Evolutionary conservation across 495 filamentous ascomycete species (phyloP), one percentile per base, ranked within the genome.

Genomic region (Penicillium turbatum): DNA sequence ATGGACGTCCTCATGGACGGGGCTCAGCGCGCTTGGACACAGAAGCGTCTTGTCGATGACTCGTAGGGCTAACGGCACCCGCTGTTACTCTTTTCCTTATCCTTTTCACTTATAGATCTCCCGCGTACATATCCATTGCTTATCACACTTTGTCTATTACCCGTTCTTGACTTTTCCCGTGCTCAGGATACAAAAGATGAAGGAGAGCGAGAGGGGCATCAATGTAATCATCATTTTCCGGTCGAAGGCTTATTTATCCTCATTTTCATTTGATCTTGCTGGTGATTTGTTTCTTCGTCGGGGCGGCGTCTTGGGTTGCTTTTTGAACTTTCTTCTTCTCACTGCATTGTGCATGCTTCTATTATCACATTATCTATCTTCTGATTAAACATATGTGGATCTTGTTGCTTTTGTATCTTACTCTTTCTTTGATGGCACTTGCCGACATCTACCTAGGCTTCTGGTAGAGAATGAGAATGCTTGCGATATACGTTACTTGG

Each of bases 1-100:
- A 76, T 93, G 59, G 90, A 89, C 0, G 64, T 63, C 15, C 71
- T 99, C 45, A 57, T 81, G 39, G 82, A 83, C 51, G 84, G 85
- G 26, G 92, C 93, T 3, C 92, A 87, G 76, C 87, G 85, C 65
- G 84, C 86, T 26, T 84, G 72, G 72, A 70, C 80, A 8, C 72
- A 71, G 52, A 79, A 75, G 62, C 78, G 72, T 51, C 69, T 81
- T 34, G 78, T 81, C 29, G 78, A 82, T 68, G 77, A 73, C 51
- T 74, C 67, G 47, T 76, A 61, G 48, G 4, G 19, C 30, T 16
- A 38, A 7, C 17, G n/a, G 30, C 8, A 7, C 34, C 41, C 17
- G 5, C 2, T 39, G 29, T 37, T 42, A 17, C 15, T 11, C 44
- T 41, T 34, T 10, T 56, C 38, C 30, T 47, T 31, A 44, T 21